phyloP scores from a whole-genome alignment of 1,139 yeast species.

The Geotrichum europaeum region DNA sequence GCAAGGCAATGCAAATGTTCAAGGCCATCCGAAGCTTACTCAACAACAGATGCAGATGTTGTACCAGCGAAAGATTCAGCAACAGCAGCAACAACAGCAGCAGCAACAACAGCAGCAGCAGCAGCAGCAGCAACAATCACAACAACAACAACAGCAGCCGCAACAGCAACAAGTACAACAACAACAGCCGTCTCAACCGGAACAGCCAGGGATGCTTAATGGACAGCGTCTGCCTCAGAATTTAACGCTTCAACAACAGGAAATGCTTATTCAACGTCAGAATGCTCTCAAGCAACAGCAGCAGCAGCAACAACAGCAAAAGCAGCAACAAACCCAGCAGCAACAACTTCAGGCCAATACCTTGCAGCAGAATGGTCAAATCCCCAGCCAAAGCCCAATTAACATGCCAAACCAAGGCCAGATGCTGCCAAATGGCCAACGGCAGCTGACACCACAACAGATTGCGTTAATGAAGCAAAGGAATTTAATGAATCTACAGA shows the following conservation, averaged over 20 bases:
- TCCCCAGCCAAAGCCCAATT: neutral
- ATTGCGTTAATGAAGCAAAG: neutral
- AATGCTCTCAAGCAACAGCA: conserved; percentile 32
- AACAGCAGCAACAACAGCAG: conserved; percentile 23
- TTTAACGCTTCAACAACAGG: conserved; percentile 47
- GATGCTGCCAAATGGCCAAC: neutral
- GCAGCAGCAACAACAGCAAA: conserved; percentile 17
- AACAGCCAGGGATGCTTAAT: conserved; percentile 7
- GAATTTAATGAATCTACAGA: neutral
- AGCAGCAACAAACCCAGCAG: conserved; percentile 18
- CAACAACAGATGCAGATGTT: conserved; percentile 14
- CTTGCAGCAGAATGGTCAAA: neutral
- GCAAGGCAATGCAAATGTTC: neutral
- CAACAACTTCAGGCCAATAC: neutral
- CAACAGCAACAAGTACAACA: conserved; percentile 18
- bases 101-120: conserved; percentile 18
- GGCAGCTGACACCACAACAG: neutral
- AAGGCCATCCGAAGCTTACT: conserved; percentile 12
- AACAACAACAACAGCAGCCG: conserved; percentile 16
- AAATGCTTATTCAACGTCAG: conserved; percentile 50
- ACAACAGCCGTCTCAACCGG: conserved; percentile 22
- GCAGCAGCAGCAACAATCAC: conserved; percentile 10
- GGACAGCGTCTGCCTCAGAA: conserved; percentile 9
- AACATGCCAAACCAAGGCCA: neutral
- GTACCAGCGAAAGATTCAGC: conserved; percentile 3